Conservation (phyloP, 495 filamentous ascomycete genomes). For the Podospora tetraspora region DNA sequence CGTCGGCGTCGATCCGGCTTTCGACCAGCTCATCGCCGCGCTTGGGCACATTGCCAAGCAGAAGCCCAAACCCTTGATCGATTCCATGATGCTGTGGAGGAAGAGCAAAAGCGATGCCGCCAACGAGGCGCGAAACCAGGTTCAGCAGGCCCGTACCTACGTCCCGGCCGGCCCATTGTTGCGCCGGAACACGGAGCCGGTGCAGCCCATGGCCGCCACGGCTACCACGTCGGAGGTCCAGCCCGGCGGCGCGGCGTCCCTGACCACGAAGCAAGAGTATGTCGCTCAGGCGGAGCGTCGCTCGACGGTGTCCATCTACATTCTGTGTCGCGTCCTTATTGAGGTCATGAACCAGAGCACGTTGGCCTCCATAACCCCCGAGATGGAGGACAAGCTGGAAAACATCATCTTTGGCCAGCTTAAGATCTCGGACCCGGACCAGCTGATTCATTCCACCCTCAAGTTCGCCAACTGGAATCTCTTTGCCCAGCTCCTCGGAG, state of each 20-base stretch:
- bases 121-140: slow-evolving; percentile 50
- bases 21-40: slow-evolving; percentile 91
- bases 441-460: slow-evolving; percentile 69
- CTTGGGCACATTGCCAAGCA: slow-evolving; percentile 88
- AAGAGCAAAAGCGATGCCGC: slow-evolving; percentile 90
- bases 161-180: slow-evolving; percentile 31
- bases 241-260: slow-evolving; percentile 29
- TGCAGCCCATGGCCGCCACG: slow-evolving; percentile 28
- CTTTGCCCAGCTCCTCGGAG: slow-evolving; percentile 83
- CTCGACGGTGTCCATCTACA: slow-evolving; percentile 87
- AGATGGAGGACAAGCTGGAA: slow-evolving; percentile 87
- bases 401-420: slow-evolving; percentile 92
- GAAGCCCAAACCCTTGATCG: slow-evolving; percentile 93
- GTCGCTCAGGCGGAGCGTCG: slow-evolving; percentile 75
- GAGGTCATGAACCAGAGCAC: slow-evolving; percentile 91
- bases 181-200: slow-evolving; percentile 46
- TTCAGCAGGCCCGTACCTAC: slow-evolving; percentile 53
- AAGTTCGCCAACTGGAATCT: slow-evolving; percentile 92
- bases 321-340: slow-evolving; percentile 87
- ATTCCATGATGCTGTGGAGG: slow-evolving; percentile 95
- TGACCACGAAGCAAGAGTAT: slow-evolving; percentile 59
- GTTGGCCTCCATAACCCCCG: slow-evolving; percentile 69
- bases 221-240: slow-evolving; percentile 12
- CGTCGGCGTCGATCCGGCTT: slow-evolving; percentile 77
- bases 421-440: slow-evolving; percentile 78